Evolutionary conservation across 768 basidiomycete species (phyloP), one percentile per base, ranked within the genome.

Genomic region (Glaciozyma antarctica): DNA sequence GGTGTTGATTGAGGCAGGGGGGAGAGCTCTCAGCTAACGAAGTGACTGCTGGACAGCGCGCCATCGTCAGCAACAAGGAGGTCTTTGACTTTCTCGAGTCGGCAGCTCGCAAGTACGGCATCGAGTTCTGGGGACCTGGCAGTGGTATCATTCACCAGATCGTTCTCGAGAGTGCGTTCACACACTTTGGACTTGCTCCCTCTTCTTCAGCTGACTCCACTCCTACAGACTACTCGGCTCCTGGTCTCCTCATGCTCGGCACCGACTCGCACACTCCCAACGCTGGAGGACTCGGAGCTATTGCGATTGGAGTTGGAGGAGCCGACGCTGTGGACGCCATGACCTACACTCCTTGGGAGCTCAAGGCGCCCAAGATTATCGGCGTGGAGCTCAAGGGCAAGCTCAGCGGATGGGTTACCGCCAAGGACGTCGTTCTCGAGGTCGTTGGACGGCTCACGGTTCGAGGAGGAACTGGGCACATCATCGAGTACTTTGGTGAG

Each of bases 221-320:
- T 24, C 41, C 22, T 24, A 22, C 26, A 70, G 78, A 79, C 73
- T 79, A 79, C 67, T 77, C 79, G 30, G 77, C 78, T 30, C 78
- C 77, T 1, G 79, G 78, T 59, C 66, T 77, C 19, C 71, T 79
- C 53, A 79, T 79, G 77, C 73, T 79, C 53, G 78, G 78, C 63
- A 68, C 76, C 85, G 94, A 98, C 77, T 93, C 90, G 28, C 95
- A 99, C 77, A 98, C 95, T 2, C 95, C 95, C 1, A 98, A 99
- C 75, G 95, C 95, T 59, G 92, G 94, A 62, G 95, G 95, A 34
- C 83, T 99, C 58, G 94, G 95, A 16, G 83, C 92, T 81, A 82
- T 99, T 66, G 95, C 95, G 7, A 95, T 98, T 61, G 95, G 95
- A 59, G 94, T 99, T n/a, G 95, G 95, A 66, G 95, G 95, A 62